Evolutionary conservation across 306 rosid species (phyloP), one percentile per base, ranked within the genome.

Genomic region (Argentina anserina): DNA sequence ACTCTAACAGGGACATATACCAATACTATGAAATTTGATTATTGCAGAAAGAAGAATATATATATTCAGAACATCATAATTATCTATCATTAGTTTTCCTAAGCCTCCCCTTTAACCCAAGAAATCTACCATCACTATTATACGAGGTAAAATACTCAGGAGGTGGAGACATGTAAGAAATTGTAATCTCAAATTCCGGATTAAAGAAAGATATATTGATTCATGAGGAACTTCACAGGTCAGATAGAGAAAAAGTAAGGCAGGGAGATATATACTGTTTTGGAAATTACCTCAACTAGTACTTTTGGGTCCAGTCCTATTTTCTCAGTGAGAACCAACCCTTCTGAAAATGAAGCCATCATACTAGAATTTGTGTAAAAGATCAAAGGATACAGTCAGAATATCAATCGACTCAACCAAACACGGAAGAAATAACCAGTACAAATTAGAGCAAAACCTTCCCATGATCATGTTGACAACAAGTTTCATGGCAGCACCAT

Each of bases 381-480:
- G 3, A 20, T 70, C 31, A 34, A 75, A 14, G 73, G 50, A 74
- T 78, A 70, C 49, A 31, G 73, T 81, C 80, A 71, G 72, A 23
- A 53, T 34, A 78, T 68, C n/a, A 73, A 65, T 56, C 59, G 18
- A 59, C 21, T 62, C 70, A 74, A 69, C 53, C 56, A 45, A 34
- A 81, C 62, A 60, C 21, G 67, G 72, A 49, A 62, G 33, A 80
- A 71, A 20, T 45, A 50, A 43, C 26, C 9, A 69, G 75, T 72
- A 36, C 47, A 18, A 49, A 72, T 53, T 60, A 62, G 68, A 23
- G 72, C 56, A 76, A 13, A 61, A 94, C 99, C 97, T 89, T 83
- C 99, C 99, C 97, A 94, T 91, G 81, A 94, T 86, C 99, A 94
- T 91, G 77, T 94, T 94, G 76, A 94, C 99, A 47, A 94, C 93